phyloP scores from a whole-genome alignment of 352 stramenopile species.

The Pythium sp. region DNA sequence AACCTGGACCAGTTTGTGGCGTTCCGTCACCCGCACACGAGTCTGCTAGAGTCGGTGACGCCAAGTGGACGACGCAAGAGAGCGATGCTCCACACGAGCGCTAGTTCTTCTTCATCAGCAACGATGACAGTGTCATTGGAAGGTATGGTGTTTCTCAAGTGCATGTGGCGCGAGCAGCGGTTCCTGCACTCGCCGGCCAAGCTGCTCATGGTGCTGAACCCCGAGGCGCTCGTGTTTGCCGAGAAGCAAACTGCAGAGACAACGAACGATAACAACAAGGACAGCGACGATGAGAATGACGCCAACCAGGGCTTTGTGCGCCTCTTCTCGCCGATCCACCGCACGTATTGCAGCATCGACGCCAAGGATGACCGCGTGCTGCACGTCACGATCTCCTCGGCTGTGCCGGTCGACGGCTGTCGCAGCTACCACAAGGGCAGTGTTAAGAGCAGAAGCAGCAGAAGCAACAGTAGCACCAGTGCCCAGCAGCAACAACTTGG shows the following conservation, averaged over 20 bases:
- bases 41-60: slow-evolving; percentile 28
- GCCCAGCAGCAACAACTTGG: slow-evolving; percentile 14
- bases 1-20: slow-evolving; percentile 47
- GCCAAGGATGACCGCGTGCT: slow-evolving; percentile 69
- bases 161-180: slow-evolving; percentile 75
- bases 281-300: slow-evolving; percentile 22
- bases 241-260: slow-evolving; percentile 27
- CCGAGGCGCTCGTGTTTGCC: slow-evolving; percentile 65
- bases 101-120: not conserved
- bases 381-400: slow-evolving; percentile 63
- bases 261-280: slow-evolving; percentile 13
- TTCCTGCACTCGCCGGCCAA: slow-evolving; percentile 60
- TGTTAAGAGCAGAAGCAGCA: slow-evolving; percentile 17
- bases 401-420: slow-evolving; percentile 50
- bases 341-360: slow-evolving; percentile 67
- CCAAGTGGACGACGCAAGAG: slow-evolving; percentile 6
- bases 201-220: slow-evolving; percentile 71
- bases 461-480: not conserved
- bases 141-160: slow-evolving; percentile 70
- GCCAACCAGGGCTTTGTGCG: slow-evolving; percentile 38
- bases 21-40: slow-evolving; percentile 62
- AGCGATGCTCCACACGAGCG: not conserved
- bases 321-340: slow-evolving; percentile 69
- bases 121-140: slow-evolving; percentile 32
- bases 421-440: slow-evolving; percentile 50